A percentile compares a stretch with the other conserved stretches of the same genome.
These are phyloP conservation scores for Penicillium griseofulvum DNA, from an alignment of 2,329 filamentous ascomycete genomes.

Conservation along the genomic window DNA sequence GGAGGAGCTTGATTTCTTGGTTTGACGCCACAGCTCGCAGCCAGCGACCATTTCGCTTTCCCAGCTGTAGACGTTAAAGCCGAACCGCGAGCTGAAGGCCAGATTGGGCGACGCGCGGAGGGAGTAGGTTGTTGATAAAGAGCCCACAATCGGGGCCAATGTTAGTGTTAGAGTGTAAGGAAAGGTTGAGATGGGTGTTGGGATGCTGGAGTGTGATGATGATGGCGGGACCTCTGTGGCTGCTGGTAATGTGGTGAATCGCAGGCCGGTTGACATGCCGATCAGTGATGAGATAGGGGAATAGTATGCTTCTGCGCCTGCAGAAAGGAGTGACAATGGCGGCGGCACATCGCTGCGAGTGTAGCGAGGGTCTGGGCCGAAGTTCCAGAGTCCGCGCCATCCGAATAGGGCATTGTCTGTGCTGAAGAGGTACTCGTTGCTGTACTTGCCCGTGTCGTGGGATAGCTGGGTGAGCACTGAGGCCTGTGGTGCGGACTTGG, in stretches of 20 bases:
- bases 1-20: conserved; percentile 25
- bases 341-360: conserved; percentile 46
- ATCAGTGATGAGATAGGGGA: conserved; percentile 91
- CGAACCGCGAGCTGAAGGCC: conserved; percentile 83
- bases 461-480: conserved; percentile 47
- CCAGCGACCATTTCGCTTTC: conserved; percentile 91
- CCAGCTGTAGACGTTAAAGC: conserved; percentile 98
- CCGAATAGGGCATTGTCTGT: conserved; percentile 90
- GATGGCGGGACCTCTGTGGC: conserved; percentile 28
- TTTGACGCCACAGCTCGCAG: conserved; percentile 83
- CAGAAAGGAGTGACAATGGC: conserved; percentile 77
- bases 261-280: conserved; percentile 80
- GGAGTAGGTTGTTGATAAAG: conserved; percentile 85
- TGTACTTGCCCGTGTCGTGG: conserved; percentile 83
- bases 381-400: conserved; percentile 88
- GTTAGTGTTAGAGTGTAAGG: conserved; percentile 93
- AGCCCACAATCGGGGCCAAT: conserved; percentile 90
- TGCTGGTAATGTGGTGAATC: conserved; percentile 81
- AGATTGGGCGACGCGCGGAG: conserved; percentile 81
- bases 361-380: conserved; percentile 63
- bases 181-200: conserved; percentile 62
- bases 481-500: conserved; percentile 46
- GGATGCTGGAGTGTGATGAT: conserved; percentile 23
- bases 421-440: conserved; percentile 84
- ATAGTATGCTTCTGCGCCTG: conserved; percentile 92